Conservation (phyloP, 1,284 basidiomycete genomes). For the Inonotus hispidus region DNA sequence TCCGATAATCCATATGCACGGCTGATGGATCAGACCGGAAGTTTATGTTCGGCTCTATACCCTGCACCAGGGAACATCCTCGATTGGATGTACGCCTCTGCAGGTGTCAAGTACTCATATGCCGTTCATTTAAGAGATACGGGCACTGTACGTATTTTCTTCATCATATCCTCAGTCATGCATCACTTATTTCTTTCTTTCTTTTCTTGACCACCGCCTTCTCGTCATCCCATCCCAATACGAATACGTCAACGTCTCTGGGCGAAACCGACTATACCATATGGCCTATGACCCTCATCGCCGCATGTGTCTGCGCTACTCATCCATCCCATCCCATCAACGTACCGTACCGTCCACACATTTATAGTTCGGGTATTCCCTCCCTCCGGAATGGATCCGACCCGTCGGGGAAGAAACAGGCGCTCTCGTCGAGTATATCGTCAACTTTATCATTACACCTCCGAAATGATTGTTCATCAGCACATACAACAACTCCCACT, state of each 20-base stretch:
- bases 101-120: slow-evolving; percentile 70
- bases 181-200: neutral
- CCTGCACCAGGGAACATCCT: slow-evolving; percentile 69
- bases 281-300: too few relatives aligned
- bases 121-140: slow-evolving; percentile 77
- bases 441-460: slow-evolving; percentile 49
- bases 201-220: too few relatives aligned
- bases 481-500: too few relatives aligned
- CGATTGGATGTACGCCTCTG: slow-evolving; percentile 69
- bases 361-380: slow-evolving; percentile 73
- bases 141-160: slow-evolving; percentile 51
- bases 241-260: too few relatives aligned
- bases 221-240: too few relatives aligned
- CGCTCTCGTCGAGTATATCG: slow-evolving; percentile 60
- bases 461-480: neutral
- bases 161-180: neutral
- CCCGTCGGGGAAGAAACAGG: slow-evolving; percentile 75
- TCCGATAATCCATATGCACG: too few relatives aligned
- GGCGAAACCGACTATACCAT: too few relatives aligned
- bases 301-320: too few relatives aligned
- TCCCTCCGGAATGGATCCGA: slow-evolving; percentile 69
- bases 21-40: slow-evolving; percentile 46
- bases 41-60: slow-evolving; percentile 64
- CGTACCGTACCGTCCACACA: too few relatives aligned
- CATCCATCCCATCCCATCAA: too few relatives aligned